A percentile compares a stretch with the other conserved stretches of the same genome.
phyloP scores from a whole-genome alignment of 768 basidiomycete genomes.

The Amanita fuliginea region DNA sequence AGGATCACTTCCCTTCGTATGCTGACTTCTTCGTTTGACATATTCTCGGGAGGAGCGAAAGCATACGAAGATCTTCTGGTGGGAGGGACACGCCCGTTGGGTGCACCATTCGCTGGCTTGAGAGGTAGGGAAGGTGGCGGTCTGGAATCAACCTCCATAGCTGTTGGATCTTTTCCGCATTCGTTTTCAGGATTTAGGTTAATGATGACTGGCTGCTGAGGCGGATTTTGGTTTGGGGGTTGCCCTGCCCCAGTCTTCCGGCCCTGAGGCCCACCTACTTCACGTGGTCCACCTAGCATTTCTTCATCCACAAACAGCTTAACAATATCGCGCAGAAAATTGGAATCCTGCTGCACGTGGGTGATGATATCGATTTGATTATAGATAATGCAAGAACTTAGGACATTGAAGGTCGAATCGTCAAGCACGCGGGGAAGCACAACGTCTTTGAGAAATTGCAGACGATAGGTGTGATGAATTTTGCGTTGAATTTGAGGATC shows the following conservation, averaged over 20 bases:
- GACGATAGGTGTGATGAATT: constrained; percentile 93
- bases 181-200: constrained; percentile 32
- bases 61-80: constrained; percentile 27
- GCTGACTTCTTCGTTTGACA: constrained; percentile 41
- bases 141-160: constrained; percentile 30
- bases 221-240: constrained; percentile 9
- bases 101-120: constrained; percentile 19
- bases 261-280: not conserved
- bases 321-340: constrained; percentile 72
- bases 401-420: constrained; percentile 93
- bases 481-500: constrained; percentile 71
- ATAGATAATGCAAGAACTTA: constrained; percentile 96
- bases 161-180: constrained; percentile 20
- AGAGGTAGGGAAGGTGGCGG: constrained; percentile 12
- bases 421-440: constrained; percentile 92
- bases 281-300: constrained; percentile 29
- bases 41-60: constrained; percentile 45
- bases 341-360: constrained; percentile 70
- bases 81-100: constrained; percentile 8
- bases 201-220: constrained; percentile 23
- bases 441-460: constrained; percentile 97
- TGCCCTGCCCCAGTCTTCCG: constrained; percentile 12
- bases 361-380: constrained; percentile 98
- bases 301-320: constrained; percentile 65
- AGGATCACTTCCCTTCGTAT: constrained; percentile 70